These are phyloP conservation scores for Houttuynia cordata DNA, from an alignment of 164 flowering plant species.

Conservation along the genomic window DNA sequence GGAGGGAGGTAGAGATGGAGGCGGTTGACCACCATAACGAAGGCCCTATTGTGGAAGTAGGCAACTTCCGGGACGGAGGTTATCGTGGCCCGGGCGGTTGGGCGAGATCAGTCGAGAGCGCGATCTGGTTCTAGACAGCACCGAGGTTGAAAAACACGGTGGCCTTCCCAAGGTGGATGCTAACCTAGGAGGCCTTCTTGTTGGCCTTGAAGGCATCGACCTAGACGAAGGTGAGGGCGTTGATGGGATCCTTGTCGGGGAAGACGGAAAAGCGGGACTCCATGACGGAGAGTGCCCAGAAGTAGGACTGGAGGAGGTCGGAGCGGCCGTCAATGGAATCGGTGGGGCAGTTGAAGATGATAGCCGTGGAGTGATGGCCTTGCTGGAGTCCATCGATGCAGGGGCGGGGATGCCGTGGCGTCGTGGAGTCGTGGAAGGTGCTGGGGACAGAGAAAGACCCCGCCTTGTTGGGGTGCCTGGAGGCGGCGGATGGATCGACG, in stretches of 20 bases:
- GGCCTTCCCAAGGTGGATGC: constrained; percentile 83
- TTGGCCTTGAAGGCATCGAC: constrained; percentile 73
- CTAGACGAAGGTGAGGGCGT: constrained; percentile 65
- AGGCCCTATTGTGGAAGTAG: too few relatives aligned
- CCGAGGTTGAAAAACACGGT: constrained; percentile 83
- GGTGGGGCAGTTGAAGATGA: too few relatives aligned
- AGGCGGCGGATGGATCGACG: too few relatives aligned
- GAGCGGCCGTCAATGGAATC: constrained; percentile 55
- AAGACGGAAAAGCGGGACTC: constrained; percentile 93
- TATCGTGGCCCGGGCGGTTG: constrained; percentile 26
- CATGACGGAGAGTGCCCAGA: constrained; percentile 52
- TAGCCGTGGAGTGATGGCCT: too few relatives aligned
- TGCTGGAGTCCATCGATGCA: too few relatives aligned
- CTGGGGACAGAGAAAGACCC: too few relatives aligned
- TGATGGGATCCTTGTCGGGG: constrained; percentile 70
- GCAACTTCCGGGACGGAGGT: too few relatives aligned
- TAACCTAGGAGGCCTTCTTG: constrained; percentile 71
- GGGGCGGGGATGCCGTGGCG: too few relatives aligned
- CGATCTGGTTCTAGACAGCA: constrained; percentile 86
- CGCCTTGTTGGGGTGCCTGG: too few relatives aligned
- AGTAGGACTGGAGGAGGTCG: constrained; percentile 62
- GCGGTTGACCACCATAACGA: too few relatives aligned
- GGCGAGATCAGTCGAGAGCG: constrained; percentile 46
- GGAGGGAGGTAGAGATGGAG: too few relatives aligned
- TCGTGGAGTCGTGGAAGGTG: too few relatives aligned